A percentile compares a stretch with the other conserved stretches of the same genome.
These are phyloP conservation scores for Lagenaria siceraria DNA, from an alignment of 306 rosid species.

Conservation along the genomic window DNA sequence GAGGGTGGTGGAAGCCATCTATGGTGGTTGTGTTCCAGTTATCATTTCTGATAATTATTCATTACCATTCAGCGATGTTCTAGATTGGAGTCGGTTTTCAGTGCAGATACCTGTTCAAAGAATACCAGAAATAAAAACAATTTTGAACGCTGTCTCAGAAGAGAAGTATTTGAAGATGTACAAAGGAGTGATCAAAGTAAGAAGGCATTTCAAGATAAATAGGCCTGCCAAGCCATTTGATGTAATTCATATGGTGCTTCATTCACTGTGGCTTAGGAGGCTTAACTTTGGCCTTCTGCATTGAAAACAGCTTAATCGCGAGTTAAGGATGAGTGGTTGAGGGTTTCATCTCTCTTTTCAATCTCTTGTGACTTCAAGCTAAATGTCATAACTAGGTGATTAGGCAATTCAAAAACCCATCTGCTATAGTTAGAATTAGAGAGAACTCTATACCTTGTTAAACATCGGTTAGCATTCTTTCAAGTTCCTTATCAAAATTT, in stretches of 20 bases:
- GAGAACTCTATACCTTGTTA: neutral
- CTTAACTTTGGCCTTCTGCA: constrained; percentile 22
- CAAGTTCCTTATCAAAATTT: constrained; percentile 19
- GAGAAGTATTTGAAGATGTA: constrained; percentile 34
- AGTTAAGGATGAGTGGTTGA: neutral
- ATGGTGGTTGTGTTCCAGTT: constrained; percentile 64
- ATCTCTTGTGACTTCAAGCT: neutral
- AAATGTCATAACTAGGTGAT: neutral
- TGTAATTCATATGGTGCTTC: constrained; percentile 60
- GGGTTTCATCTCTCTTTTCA: neutral
- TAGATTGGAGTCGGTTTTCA: constrained; percentile 58
- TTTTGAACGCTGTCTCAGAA: constrained; percentile 28
- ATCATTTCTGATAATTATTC: constrained; percentile 40
- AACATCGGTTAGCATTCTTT: constrained; percentile 14
- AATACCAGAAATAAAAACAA: constrained; percentile 42
- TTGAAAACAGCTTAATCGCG: neutral
- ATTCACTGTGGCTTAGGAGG: constrained; percentile 64
- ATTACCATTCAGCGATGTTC: constrained; percentile 68
- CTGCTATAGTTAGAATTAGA: neutral
- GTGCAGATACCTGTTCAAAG: constrained; percentile 30
- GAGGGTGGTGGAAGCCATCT: constrained; percentile 58
- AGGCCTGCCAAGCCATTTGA: constrained; percentile 61
- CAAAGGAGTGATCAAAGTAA: constrained; percentile 25
- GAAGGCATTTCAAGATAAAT: constrained; percentile 48
- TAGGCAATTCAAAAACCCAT: neutral